Conservation (phyloP, 1,284 basidiomycete species). For the Ganoderma lucidum region DNA sequence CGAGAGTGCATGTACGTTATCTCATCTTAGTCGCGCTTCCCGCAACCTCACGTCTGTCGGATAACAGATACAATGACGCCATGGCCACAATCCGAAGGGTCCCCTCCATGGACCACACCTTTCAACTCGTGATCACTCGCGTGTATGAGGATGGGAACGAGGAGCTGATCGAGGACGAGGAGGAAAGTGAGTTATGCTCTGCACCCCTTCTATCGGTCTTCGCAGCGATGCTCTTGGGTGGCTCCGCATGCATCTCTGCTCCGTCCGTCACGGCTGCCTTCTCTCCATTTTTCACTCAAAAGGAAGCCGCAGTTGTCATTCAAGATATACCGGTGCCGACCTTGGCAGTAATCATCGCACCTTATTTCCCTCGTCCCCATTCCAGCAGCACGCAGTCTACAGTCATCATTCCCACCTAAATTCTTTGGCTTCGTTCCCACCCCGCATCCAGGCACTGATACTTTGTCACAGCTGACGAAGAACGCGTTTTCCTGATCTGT, state of each 20-base stretch:
- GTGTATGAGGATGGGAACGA: constrained; percentile 97
- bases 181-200: constrained; percentile 77
- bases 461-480: constrained; percentile 77
- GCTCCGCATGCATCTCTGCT: background rate
- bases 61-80: constrained; percentile 89
- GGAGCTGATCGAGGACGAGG: constrained; percentile 92
- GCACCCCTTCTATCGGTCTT: background rate
- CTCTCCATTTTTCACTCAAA: background rate
- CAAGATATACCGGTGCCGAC: background rate
- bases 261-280: background rate
- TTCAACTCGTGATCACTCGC: constrained; percentile 95
- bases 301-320: background rate
- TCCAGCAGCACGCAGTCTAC: background rate
- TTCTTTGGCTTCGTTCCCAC: background rate
- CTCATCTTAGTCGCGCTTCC: background rate
- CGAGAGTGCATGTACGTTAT: constrained; percentile 95
- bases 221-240: background rate
- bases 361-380: background rate
- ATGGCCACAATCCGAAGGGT: constrained; percentile 93
- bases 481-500: constrained; percentile 91
- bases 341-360: background rate
- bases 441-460: constrained; percentile 3
- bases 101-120: constrained; percentile 86
- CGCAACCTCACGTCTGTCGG: background rate
- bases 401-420: background rate